Base-by-base conservation (phyloP, 2,329 filamentous ascomycete species). In the Chrysoporthe austroafricana region DNA sequence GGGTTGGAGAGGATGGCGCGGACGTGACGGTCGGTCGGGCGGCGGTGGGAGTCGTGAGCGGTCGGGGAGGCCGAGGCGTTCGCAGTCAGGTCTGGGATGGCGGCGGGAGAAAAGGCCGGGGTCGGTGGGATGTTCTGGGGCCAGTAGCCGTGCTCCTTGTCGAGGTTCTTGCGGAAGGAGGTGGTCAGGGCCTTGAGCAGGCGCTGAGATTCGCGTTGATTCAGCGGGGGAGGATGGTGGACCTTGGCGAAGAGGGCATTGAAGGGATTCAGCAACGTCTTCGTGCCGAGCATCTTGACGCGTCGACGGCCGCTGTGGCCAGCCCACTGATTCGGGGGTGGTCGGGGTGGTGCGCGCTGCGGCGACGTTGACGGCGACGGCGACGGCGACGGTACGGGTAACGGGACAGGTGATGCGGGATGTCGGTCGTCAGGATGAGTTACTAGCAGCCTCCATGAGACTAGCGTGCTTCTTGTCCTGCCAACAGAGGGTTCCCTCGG, bases 81-180 rank as follows among this genome's bases (percentile, higher is more conserved):
- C 42, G 71, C 59, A 26, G 72, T 64, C 52, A 71, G 39, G 39
- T 63, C 58, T 32, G 73, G 32, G 9, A 69, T 63, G 32, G 71
- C 39, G 26, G 68, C 46, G 39, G 62, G 64, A n/a, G 62, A 36
- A 46, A 8, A 50, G 4, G 34, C 1, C 11, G 60, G 26, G 32
- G 69, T 11, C 67, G 68, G 44, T 58, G 71, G 50, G 48, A 70
- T 70, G 9, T 79, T 74, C 16, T 77, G 74, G 18, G 76, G 70
- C 42, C 79, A 73, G 73, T 78, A 82, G 69, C 85, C 85, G 72
- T 88, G 84, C 73, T 88, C 86, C 56, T 78, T 80, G 72, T 88
- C 85, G n/a, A 89, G 83, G 42, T 87, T 83, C 65, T 81, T 81
- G 63, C 86, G 82, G 73, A 89, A 89, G 2, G 86, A 88, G 6